A percentile compares a stretch with the other conserved stretches of the same genome.
phyloP scores from a whole-genome alignment of 805 yeast species.

The Saccharomycopsis lassenensis region DNA sequence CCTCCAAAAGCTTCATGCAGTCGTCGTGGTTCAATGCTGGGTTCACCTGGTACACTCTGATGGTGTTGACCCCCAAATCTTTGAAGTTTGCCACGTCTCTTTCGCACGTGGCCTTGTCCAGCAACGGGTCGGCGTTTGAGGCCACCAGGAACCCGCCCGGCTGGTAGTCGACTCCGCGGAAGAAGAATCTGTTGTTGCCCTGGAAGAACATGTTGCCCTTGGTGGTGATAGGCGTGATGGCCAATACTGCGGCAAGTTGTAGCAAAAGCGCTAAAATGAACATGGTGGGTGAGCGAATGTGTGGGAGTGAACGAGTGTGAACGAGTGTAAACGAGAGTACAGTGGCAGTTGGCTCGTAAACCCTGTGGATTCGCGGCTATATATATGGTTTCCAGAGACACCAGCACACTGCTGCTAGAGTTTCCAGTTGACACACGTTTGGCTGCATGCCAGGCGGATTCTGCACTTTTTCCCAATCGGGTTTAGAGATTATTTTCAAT shows the following conservation, averaged over 20 bases:
- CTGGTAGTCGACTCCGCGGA: constrained; percentile 89
- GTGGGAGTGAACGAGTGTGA: too few relatives aligned
- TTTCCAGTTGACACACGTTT: too few relatives aligned
- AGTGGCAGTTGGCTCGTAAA: too few relatives aligned
- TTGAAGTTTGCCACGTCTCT: constrained; percentile 58
- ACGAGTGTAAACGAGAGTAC: too few relatives aligned
- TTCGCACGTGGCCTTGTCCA: constrained; percentile 45
- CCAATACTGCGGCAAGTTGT: constrained; percentile 27
- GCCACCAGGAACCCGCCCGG: constrained; percentile 84
- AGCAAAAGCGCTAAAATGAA: too few relatives aligned
- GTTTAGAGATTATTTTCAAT: too few relatives aligned
- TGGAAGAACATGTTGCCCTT: constrained; percentile 58
- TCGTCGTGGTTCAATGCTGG: constrained; percentile 55
- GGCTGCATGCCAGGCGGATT: too few relatives aligned
- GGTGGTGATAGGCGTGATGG: constrained; percentile 23
- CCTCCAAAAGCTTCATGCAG: constrained; percentile 55
- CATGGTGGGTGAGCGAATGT: too few relatives aligned
- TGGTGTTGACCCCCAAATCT: constrained; percentile 61
- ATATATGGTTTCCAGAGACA: too few relatives aligned
- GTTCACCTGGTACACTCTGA: constrained; percentile 69
- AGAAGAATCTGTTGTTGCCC: constrained; percentile 54
- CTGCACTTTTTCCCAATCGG: too few relatives aligned
- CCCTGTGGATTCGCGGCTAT: too few relatives aligned
- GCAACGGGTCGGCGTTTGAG: constrained; percentile 38
- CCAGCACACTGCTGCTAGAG: too few relatives aligned